These are phyloP conservation scores for Mucuna pruriens DNA, from an alignment of 306 rosid species.

Conservation along the genomic window DNA sequence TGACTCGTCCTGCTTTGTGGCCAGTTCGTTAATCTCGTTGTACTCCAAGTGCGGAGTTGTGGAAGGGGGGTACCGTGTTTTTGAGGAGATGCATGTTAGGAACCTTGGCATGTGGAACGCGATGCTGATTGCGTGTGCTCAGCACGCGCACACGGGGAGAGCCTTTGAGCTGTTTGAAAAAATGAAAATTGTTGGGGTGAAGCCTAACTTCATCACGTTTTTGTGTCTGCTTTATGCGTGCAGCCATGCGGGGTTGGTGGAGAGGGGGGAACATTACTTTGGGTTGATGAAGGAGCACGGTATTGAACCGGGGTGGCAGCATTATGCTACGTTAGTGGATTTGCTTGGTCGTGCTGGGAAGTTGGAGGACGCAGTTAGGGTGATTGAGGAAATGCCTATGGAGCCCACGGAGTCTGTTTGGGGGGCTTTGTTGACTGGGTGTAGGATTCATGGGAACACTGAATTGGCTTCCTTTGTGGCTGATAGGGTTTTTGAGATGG, in stretches of 20 bases:
- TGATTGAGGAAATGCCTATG: slow-evolving; percentile 72
- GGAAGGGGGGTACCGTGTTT: slow-evolving; percentile 71
- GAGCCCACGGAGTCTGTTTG: slow-evolving; percentile 79
- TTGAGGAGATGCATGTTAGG: slow-evolving; percentile 55
- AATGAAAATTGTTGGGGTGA: slow-evolving; percentile 64
- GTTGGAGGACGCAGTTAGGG: slow-evolving; percentile 65
- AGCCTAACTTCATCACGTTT: slow-evolving; percentile 86
- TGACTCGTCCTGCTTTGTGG: slow-evolving; percentile 76
- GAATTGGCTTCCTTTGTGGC: slow-evolving; percentile 81
- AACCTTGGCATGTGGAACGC: slow-evolving; percentile 97
- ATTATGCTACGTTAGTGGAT: slow-evolving; percentile 82
- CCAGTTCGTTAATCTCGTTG: slow-evolving; percentile 75
- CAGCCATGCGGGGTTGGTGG: slow-evolving; percentile 88
- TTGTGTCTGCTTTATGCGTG: slow-evolving; percentile 82
- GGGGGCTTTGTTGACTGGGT: slow-evolving; percentile 90
- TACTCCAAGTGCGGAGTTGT: slow-evolving; percentile 82
- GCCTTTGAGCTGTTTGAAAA: slow-evolving; percentile 63
- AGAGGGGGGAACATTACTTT: slow-evolving; percentile 65
- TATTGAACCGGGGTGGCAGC: slow-evolving; percentile 76
- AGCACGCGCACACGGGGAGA: slow-evolving; percentile 69
- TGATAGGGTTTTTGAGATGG: slow-evolving; percentile 61
- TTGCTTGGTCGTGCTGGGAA: slow-evolving; percentile 90
- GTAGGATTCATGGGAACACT: slow-evolving; percentile 74
- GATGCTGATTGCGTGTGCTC: slow-evolving; percentile 81
- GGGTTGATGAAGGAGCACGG: slow-evolving; percentile 66